Conservation (phyloP, 2,329 filamentous ascomycete genomes). For the Corinectria fuckeliana region DNA sequence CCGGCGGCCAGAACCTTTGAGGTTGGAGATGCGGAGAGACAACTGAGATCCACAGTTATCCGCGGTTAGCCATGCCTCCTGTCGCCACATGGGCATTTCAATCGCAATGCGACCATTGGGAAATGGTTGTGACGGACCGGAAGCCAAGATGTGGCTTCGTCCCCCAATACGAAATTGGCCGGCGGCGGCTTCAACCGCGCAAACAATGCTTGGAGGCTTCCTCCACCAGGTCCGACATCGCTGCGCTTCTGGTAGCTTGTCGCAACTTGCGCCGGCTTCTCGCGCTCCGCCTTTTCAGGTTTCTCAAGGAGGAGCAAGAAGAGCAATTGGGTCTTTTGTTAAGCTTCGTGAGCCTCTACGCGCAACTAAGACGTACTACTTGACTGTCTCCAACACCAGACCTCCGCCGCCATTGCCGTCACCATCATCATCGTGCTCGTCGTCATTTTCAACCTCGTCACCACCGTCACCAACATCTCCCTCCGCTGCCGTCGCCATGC, state of each 20-base stretch:
- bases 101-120: not conserved
- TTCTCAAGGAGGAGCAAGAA: not conserved
- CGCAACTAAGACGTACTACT: not conserved
- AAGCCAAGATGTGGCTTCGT: not conserved
- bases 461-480: constrained; percentile 18
- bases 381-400: not conserved
- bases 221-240: constrained; percentile 31
- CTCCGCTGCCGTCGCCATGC: constrained; percentile 27
- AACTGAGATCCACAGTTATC: constrained; percentile 32
- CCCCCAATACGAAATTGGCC: not conserved
- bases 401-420: constrained; percentile 8
- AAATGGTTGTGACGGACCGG: not conserved
- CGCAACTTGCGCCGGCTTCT: not conserved
- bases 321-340: not conserved
- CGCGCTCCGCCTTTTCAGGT: not conserved
- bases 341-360: not conserved
- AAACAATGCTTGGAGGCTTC: constrained; percentile 23
- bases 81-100: not conserved
- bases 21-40: not conserved
- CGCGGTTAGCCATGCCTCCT: constrained; percentile 12
- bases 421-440: not conserved
- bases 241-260: constrained; percentile 10
- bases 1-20: not conserved
- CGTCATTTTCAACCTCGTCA: not conserved
- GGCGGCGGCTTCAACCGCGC: not conserved